These are phyloP conservation scores for Nepenthes gracilis DNA, from an alignment of 148 eudicot species.

Conservation along the genomic window DNA sequence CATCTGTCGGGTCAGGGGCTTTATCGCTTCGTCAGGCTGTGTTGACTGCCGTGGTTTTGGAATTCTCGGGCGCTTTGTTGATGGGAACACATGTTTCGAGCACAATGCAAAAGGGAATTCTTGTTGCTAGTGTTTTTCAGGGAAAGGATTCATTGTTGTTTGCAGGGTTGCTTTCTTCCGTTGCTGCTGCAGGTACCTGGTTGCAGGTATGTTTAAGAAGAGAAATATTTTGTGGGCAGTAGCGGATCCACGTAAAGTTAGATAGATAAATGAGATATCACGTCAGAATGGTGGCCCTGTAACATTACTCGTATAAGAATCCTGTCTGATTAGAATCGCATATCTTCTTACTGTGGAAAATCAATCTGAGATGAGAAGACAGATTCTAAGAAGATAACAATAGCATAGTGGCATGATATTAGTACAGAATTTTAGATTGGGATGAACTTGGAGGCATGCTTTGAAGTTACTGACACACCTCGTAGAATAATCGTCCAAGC, in stretches of 20 bases:
- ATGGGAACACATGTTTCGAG: conserved; percentile 86
- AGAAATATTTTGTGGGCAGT: not conserved
- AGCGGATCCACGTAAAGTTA: not conserved
- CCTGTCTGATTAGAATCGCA: too few species aligned
- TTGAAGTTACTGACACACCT: too few species aligned
- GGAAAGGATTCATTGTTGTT: conserved; percentile 78
- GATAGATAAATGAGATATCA: not conserved
- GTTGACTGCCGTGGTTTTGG: conserved; percentile 67
- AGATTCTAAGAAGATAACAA: too few species aligned
- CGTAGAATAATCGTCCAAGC: too few species aligned
- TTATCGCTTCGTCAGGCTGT: conserved; percentile 74
- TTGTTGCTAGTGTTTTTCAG: conserved; percentile 75
- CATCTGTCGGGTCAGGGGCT: conserved; percentile 92
- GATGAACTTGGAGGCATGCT: too few species aligned
- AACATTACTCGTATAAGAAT: too few species aligned
- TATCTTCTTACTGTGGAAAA: not conserved
- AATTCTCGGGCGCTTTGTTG: conserved; percentile 75
- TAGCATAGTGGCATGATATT: too few species aligned
- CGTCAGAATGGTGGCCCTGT: too few species aligned
- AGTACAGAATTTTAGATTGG: too few species aligned
- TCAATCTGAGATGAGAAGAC: too few species aligned
- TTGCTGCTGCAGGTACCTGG: conserved; percentile 96
- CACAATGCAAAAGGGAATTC: conserved; percentile 97
- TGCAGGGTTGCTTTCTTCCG: conserved; percentile 60
- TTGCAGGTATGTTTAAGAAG: conserved; percentile 47